Conservation (phyloP, 2,329 filamentous ascomycete genomes). For the Venturia aucupariae region DNA sequence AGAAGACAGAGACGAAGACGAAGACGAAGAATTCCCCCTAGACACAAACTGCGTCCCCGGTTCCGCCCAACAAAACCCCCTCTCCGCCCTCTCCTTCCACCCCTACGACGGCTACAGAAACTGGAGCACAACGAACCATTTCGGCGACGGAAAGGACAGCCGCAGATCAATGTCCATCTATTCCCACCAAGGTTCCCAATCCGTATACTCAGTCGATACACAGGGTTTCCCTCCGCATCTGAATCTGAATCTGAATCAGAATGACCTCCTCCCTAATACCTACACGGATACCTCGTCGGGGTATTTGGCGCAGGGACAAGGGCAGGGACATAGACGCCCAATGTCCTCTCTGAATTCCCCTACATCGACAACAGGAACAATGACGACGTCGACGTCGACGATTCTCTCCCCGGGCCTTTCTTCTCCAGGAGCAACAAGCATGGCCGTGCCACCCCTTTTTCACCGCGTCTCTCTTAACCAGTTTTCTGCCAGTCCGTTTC, state of each 20-base stretch:
- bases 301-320: no score
- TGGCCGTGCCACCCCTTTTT: not conserved
- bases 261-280: no score
- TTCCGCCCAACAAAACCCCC: not conserved
- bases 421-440: no score
- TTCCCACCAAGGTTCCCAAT: not conserved
- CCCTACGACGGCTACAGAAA: not conserved
- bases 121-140: not conserved
- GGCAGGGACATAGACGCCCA: no score
- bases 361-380: no score
- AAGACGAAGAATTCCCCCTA: not conserved
- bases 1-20: no score
- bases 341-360: not conserved
- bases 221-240: not conserved
- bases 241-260: no score
- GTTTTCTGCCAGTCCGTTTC: not conserved
- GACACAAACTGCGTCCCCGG: not conserved
- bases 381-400: no score
- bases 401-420: no score
- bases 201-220: not conserved
- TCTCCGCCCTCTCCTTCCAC: not conserved
- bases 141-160: not conserved
- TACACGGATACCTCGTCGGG: no score
- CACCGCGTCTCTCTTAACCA: not conserved
- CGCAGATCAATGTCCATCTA: not conserved